Evolutionary conservation across 2,329 filamentous ascomycete species (phyloP).

Genomic region (Trichoderma arundinaceum): DNA sequence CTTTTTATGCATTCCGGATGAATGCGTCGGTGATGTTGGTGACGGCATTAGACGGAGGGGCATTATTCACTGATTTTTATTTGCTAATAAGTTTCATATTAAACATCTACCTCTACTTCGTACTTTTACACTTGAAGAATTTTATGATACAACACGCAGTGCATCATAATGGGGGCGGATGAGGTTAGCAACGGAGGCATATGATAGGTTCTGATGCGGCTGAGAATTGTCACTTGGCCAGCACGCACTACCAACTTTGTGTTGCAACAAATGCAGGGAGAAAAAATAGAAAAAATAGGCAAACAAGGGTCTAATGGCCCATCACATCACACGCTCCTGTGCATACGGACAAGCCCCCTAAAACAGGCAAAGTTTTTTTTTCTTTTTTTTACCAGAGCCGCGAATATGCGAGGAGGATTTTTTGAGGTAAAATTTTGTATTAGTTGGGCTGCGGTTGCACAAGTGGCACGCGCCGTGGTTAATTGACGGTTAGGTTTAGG

Average conservation of each 20-base stretch:
- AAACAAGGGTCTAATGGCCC: not conserved
- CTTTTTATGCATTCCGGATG: slow-evolving; percentile 8
- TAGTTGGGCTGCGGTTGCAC: too few relatives aligned
- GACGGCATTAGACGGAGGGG: not conserved
- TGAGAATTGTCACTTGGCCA: not conserved
- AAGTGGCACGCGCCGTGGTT: too few relatives aligned
- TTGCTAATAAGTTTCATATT: too few relatives aligned
- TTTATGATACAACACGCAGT: not conserved
- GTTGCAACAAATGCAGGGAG: slow-evolving; percentile 1
- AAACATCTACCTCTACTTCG: too few relatives aligned
- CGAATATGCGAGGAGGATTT: slow-evolving; percentile 26
- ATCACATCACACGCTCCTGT: slow-evolving; percentile 3
- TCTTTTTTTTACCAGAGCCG: not conserved
- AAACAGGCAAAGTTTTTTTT: not conserved
- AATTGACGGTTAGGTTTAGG: too few relatives aligned
- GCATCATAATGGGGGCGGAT: slow-evolving; percentile 4
- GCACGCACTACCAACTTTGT: not conserved
- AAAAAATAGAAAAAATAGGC: not conserved
- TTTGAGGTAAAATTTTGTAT: too few relatives aligned
- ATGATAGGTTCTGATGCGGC: slow-evolving; percentile 10
- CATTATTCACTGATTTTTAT: too few relatives aligned
- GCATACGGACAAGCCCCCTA: not conserved
- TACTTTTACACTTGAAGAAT: not conserved
- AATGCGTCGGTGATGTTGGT: not conserved
- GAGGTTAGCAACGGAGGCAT: not conserved